Base-by-base conservation (phyloP, 352 stramenopile genomes). In the Thraustochytrium sp. region DNA sequence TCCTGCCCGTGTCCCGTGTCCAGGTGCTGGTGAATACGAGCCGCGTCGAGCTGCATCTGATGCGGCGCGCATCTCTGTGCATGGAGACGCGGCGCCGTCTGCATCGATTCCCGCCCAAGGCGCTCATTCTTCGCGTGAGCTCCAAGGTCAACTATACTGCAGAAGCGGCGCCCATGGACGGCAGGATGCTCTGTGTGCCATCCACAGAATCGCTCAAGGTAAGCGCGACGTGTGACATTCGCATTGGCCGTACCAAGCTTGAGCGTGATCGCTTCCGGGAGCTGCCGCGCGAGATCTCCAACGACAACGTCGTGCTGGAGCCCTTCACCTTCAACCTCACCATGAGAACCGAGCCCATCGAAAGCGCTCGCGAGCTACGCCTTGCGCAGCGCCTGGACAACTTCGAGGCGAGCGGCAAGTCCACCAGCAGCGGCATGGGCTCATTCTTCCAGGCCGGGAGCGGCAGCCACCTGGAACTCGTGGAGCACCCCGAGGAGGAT, bases 301-400 rank as follows among this genome's bases (percentile, higher is more conserved):
- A 51, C 26, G 74, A 82, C 55, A 82, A 82, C 36, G 51, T 82
- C 18, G n/a, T 82, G 16, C 36, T 82, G 4, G 74, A 82, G 74
- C 74, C 74, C 8, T 82, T 82, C 55, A 82, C 74, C 4, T 26
- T 82, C 36, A 42, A 36, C 18, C 2, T 82, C 8, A 46, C 34
- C 13, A 65, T 82, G 51, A 42, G 78, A 21, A 73, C 51, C 8
- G 16, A 54, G 21, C 13, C 51, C 9, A 76, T 76, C 36, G n/a
- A 73, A 16, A 26, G 9, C 9, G 74, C 74, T 16, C 42, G 49
- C 23, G 38, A 46, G 1, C 55, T 82, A 2, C 51, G 53, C 4
- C 53, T 82, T 40, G 26, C 48, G 8, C 59, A 44, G 8, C 26
- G 59, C 11, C 59, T 72, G 8, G 3, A 26, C 23, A n/a, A 44